phyloP scores from a whole-genome alignment of 2,329 filamentous ascomycete species.

The Ophiostoma himal-ulmi region DNA sequence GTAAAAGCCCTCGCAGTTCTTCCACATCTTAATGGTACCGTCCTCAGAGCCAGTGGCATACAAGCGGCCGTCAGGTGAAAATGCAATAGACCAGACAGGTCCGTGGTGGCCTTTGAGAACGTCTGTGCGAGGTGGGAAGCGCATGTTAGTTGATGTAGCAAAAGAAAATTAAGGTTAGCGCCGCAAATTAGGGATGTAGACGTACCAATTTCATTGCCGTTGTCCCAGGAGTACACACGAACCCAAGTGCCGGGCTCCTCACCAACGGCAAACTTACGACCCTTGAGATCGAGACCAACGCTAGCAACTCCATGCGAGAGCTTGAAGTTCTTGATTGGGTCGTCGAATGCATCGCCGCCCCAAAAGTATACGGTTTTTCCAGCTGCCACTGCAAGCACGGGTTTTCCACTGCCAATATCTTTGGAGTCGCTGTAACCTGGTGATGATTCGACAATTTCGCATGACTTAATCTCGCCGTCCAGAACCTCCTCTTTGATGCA shows the following conservation, averaged over 20 bases:
- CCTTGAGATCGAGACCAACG: conserved; percentile 77
- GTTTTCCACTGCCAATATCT: conserved; percentile 61
- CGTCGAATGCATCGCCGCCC: conserved; percentile 64
- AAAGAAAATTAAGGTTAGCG: no score
- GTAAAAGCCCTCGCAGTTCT: conserved; percentile 61
- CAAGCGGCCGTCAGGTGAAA: conserved; percentile 90
- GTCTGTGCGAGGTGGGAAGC: conserved; percentile 46
- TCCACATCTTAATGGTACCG: conserved; percentile 91
- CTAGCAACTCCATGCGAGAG: conserved; percentile 83
- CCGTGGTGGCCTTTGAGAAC: conserved; percentile 96
- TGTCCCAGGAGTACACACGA: conserved; percentile 85
- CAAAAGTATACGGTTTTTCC: conserved; percentile 93
- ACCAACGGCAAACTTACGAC: conserved; percentile 80
- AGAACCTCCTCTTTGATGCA: conserved; percentile 72
- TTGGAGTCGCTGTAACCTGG: conserved; percentile 51
- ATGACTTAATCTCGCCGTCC: conserved; percentile 82
- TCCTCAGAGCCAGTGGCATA: conserved; percentile 97
- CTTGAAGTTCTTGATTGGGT: conserved; percentile 69
- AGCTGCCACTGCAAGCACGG: conserved; percentile 82
- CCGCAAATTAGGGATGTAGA: conserved; percentile 22
- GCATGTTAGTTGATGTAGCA: neutral
- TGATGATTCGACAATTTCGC: conserved; percentile 73
- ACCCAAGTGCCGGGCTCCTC: conserved; percentile 93
- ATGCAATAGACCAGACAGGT: conserved; percentile 92
- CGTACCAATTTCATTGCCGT: conserved; percentile 68